Evolutionary conservation across 768 basidiomycete species (phyloP), one percentile per base, ranked within the genome.

Genomic region (Scleroderma citrinum): DNA sequence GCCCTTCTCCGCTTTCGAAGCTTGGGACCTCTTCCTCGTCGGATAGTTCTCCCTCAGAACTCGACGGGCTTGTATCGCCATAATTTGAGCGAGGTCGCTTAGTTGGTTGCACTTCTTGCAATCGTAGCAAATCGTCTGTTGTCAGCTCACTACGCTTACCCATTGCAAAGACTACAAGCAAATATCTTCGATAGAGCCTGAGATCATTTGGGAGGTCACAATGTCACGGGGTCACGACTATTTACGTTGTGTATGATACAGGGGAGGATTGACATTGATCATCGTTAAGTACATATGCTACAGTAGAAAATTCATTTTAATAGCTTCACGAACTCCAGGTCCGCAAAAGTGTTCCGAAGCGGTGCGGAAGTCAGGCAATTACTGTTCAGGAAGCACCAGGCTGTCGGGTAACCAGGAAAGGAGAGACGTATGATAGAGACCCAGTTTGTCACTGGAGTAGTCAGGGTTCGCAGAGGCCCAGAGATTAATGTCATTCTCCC

Each of bases 111-210:
- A 66, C 71, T 51, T 81, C 79, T 53, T 73, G 72, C 44, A 65
- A 60, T 51, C 67, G 71, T 42, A 78, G 65, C 7, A 78, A 63
- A 40, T 79, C 77, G 50, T 80, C 79, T 0, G 70, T 60, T 32
- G 72, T 74, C 21, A 73, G 48, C 0, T 59, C 52, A 37, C 55
- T 53, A 19, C 53, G 42, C 41, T 47, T 56, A 42, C 36, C 19
- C 34, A 35, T 35, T n/a, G 26, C 40, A 44, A 6, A 41, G 29
- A 31, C 37, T 29, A 48, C 47, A 39, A 13, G 38, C 21, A 30
- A 19, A 47, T 38, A 30, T n/a, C 24, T 20, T 13, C 26, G 31
- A 32, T 32, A 32, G 31, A 32, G 31, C 31, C 7, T 32, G 7
- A 32, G 31, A 7, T 13, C n/a, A n/a, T 29, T 29, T 29, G 4